Evolutionary conservation across 345 rosid genomes (phyloP).

Genomic region (Viola odorata): DNA sequence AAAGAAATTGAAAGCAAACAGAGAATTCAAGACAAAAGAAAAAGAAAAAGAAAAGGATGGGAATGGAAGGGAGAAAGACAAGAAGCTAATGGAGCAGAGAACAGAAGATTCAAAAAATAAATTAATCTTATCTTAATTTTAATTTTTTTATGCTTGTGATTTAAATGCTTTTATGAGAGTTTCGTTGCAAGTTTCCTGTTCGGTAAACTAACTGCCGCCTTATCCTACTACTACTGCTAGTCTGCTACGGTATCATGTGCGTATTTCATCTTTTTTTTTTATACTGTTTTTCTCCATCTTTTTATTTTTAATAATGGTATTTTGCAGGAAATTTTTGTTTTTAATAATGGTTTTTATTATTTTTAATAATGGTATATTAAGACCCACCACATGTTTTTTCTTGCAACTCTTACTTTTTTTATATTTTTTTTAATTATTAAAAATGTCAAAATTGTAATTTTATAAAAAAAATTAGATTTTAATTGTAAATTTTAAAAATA

Average conservation of each 20-base stretch:
- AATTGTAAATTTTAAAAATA: no score
- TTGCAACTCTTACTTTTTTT: no score
- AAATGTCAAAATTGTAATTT: no score
- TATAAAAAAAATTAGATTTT: no score
- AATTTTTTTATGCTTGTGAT: no score
- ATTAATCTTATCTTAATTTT: no score
- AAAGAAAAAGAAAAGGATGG: background rate
- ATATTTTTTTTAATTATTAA: no score
- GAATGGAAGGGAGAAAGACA: background rate
- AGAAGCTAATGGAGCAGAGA: background rate
- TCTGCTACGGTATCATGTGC: background rate
- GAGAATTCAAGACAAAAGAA: background rate
- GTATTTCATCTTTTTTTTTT: background rate
- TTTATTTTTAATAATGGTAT: background rate
- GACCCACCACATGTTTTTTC: no score
- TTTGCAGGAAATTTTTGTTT: background rate
- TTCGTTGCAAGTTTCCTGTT: background rate
- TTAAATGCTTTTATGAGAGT: background rate
- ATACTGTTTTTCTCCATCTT: background rate
- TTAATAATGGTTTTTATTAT: no score
- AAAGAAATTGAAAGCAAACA: background rate
- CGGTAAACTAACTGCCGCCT: slow-evolving; percentile 14
- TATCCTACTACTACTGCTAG: background rate
- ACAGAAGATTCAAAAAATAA: background rate
- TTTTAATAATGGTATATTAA: background rate